Percentiles rank a stretch among this genome's conserved stretches.
Evolutionary conservation across 2,329 filamentous ascomycete species (phyloP).

Genomic region (Huntiella moniliformis): DNA sequence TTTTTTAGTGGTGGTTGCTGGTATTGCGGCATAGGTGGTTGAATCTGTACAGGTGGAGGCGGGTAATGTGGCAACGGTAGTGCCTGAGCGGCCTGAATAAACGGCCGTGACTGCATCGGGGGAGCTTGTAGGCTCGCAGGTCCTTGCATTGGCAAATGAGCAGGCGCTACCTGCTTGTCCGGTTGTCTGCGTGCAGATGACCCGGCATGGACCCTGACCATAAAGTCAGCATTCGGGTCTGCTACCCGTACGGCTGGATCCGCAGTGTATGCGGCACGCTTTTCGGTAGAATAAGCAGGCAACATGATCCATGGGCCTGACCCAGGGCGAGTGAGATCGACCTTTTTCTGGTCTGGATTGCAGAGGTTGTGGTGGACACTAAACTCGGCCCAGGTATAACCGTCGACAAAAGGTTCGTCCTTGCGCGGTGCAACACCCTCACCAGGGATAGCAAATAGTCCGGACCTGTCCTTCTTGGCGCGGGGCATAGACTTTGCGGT

Average conservation of each 20-base stretch:
- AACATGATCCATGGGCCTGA: slow-evolving; percentile 69
- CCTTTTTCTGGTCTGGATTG: slow-evolving; percentile 14
- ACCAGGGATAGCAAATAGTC: slow-evolving; percentile 44
- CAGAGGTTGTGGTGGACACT: slow-evolving; percentile 32
- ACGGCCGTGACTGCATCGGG: background rate
- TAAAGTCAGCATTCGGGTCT: slow-evolving; percentile 51
- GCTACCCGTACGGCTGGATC: slow-evolving; percentile 41
- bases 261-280: slow-evolving; percentile 78
- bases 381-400: slow-evolving; percentile 65
- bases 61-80: background rate
- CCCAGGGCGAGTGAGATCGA: slow-evolving; percentile 22
- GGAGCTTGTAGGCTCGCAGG: background rate
- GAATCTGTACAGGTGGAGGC: background rate
- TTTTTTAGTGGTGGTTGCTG: background rate
- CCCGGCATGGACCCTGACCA: slow-evolving; percentile 45
- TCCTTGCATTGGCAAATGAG: background rate
- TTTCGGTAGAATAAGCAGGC: slow-evolving; percentile 69
- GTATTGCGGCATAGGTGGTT: background rate
- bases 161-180: background rate
- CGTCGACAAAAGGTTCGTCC: slow-evolving; percentile 48
- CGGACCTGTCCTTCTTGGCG: slow-evolving; percentile 38
- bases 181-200: background rate
- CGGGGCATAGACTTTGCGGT: slow-evolving; percentile 52
- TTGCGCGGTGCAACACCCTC: slow-evolving; percentile 43
- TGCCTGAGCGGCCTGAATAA: background rate